These are phyloP conservation scores for Exophiala sideris DNA, from an alignment of 2,329 filamentous ascomycete species.

Conservation along the genomic window DNA sequence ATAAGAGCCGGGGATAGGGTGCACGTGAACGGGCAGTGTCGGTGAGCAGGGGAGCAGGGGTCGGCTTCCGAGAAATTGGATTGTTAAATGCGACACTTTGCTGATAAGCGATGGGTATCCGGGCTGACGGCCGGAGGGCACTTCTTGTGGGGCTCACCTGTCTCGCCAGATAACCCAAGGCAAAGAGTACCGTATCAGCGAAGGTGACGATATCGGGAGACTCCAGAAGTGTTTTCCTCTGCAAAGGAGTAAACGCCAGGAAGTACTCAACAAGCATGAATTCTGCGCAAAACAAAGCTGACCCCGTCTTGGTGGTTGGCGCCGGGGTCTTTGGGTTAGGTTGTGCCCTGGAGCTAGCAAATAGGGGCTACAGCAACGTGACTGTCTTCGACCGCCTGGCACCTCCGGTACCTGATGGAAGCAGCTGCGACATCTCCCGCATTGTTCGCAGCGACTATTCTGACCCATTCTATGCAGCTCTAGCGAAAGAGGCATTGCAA, in stretches of 20 bases:
- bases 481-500: slow-evolving; percentile 68
- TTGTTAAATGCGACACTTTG: neutral
- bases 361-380: slow-evolving; percentile 53
- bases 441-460: slow-evolving; percentile 75
- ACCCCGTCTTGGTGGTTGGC: slow-evolving; percentile 59
- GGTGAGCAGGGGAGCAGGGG: too few relatives aligned
- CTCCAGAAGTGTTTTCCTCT: neutral
- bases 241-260: neutral
- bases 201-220: neutral
- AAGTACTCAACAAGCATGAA: neutral
- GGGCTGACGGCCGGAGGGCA: neutral
- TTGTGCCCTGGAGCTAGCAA: slow-evolving; percentile 67
- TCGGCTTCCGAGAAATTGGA: neutral
- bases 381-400: slow-evolving; percentile 56
- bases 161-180: neutral
- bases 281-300: neutral
- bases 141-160: neutral
- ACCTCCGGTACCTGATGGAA: slow-evolving; percentile 57
- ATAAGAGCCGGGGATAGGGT: neutral
- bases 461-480: slow-evolving; percentile 68
- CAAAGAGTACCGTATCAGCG: neutral
- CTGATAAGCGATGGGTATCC: neutral
- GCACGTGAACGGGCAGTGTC: too few relatives aligned
- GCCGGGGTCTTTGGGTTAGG: slow-evolving; percentile 63
- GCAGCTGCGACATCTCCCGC: slow-evolving; percentile 58